Evolutionary conservation across 768 basidiomycete genomes (phyloP).

Genomic region (Royoungia palumana): DNA sequence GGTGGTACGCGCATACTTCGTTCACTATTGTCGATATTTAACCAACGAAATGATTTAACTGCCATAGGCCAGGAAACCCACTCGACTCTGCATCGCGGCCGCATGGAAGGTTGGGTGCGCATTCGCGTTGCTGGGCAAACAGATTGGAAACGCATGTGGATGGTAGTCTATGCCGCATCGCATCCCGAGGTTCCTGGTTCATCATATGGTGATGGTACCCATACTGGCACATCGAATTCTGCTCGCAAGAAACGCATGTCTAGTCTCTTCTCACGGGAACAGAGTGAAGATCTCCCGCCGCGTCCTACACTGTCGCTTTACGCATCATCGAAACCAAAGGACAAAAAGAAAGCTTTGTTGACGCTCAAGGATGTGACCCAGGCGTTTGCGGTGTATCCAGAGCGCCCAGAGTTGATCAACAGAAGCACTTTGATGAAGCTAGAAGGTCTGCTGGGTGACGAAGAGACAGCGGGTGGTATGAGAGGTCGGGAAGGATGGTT

Average conservation of each 20-base stretch:
- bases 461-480: conserved; percentile 66
- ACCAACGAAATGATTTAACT: conserved; percentile 9
- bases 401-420: conserved; percentile 87
- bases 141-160: conserved; percentile 93
- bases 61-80: conserved; percentile 46
- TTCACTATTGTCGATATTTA: conserved; percentile 24
- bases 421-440: conserved; percentile 89
- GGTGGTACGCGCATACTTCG: conserved; percentile 34
- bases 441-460: conserved; percentile 79
- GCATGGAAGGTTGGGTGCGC: conserved; percentile 89
- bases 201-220: conserved; percentile 27
- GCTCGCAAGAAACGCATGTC: conserved; percentile 53
- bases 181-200: conserved; percentile 24
- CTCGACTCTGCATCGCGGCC: conserved; percentile 63
- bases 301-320: conserved; percentile 56
- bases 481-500: conserved; percentile 78
- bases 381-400: conserved; percentile 94
- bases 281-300: conserved; percentile 32
- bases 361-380: conserved; percentile 71
- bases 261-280: conserved; percentile 59
- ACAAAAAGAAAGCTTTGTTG: conserved; percentile 68
- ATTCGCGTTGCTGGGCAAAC: conserved; percentile 94
- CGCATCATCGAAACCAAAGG: conserved; percentile 62
- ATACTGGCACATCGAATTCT: conserved; percentile 20
- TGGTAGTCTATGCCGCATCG: conserved; percentile 59